A percentile compares a stretch with the other conserved stretches of the same genome.
These are phyloP conservation scores for Diaporthe destruens DNA, from an alignment of 2,329 filamentous ascomycete species.

Conservation along the genomic window DNA sequence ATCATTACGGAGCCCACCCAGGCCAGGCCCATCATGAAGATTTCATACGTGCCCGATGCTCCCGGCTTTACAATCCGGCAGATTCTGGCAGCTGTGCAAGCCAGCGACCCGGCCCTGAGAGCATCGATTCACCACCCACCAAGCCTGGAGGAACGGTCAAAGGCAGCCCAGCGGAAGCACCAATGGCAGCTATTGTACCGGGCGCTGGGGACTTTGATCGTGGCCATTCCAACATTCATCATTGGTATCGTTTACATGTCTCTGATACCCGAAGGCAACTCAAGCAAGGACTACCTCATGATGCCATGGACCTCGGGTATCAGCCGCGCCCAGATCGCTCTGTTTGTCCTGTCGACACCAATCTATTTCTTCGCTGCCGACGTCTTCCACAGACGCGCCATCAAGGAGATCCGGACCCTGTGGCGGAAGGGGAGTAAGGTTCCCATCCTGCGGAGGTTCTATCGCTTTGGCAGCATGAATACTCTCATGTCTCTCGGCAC, in stretches of 20 bases:
- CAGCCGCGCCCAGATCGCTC: constrained; percentile 80
- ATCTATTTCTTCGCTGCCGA: constrained; percentile 91
- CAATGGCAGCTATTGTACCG: constrained; percentile 76
- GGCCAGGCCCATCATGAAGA: constrained; percentile 74
- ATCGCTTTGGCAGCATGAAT: constrained; percentile 97
- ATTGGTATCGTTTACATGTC: constrained; percentile 94
- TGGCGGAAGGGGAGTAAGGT: constrained; percentile 83
- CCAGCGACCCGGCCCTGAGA: constrained; percentile 73
- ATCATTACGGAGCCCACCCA: constrained; percentile 69
- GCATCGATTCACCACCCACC: constrained; percentile 83
- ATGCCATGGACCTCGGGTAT: constrained; percentile 78
- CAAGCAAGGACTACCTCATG: constrained; percentile 75
- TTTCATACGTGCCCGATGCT: constrained; percentile 77
- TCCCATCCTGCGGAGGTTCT: constrained; percentile 81
- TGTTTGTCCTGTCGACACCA: constrained; percentile 85
- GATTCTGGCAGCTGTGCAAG: constrained; percentile 76
- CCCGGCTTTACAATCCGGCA: constrained; percentile 81
- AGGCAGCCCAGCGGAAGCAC: constrained; percentile 77
- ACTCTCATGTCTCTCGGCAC: constrained; percentile 92
- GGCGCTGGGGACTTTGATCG: constrained; percentile 75
- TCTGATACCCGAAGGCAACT: constrained; percentile 72
- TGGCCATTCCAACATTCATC: constrained; percentile 85
- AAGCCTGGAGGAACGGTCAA: constrained; percentile 85
- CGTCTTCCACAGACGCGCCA: constrained; percentile 82
- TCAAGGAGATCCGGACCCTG: constrained; percentile 82